Evolutionary conservation across 2,329 filamentous ascomycete genomes (phyloP).

Genomic region (Colletotrichum sp.): DNA sequence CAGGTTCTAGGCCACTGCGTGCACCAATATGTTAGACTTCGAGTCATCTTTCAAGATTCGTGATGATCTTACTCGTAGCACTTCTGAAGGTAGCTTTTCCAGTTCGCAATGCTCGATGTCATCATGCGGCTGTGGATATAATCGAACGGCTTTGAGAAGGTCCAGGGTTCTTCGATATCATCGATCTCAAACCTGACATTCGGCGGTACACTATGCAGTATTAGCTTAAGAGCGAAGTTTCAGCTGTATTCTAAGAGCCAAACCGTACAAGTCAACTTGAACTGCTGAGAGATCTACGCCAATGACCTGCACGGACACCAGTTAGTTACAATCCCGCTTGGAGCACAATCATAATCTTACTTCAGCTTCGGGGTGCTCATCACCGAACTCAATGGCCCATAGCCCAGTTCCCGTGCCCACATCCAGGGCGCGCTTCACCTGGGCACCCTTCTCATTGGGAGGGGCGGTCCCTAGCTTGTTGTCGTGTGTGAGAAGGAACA

Average conservation of each 20-base stretch:
- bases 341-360: too few relatives aligned
- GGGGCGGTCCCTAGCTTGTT: not conserved
- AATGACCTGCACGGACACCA: constrained; percentile 3
- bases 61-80: constrained; percentile 14
- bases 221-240: not conserved
- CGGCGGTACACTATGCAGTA: constrained; percentile 22
- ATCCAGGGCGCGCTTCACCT: constrained; percentile 26
- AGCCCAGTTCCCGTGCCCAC: constrained; percentile 33
- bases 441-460: not conserved
- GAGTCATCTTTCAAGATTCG: too few relatives aligned
- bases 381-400: constrained; percentile 35
- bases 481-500: not conserved
- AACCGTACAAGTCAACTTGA: constrained; percentile 30
- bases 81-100: constrained; percentile 23
- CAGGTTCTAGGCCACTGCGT: constrained; percentile 27
- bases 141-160: constrained; percentile 32
- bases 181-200: constrained; percentile 49
- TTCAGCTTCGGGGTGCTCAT: constrained; percentile 24
- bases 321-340: too few relatives aligned
- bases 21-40: too few relatives aligned
- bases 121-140: constrained; percentile 36
- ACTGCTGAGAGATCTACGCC: constrained; percentile 35
- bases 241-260: rapidly evolving
- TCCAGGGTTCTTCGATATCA: constrained; percentile 36
- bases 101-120: constrained; percentile 28